phyloP scores from a whole-genome alignment of 73 alveolate species.

The Blepharisma stoltei region DNA sequence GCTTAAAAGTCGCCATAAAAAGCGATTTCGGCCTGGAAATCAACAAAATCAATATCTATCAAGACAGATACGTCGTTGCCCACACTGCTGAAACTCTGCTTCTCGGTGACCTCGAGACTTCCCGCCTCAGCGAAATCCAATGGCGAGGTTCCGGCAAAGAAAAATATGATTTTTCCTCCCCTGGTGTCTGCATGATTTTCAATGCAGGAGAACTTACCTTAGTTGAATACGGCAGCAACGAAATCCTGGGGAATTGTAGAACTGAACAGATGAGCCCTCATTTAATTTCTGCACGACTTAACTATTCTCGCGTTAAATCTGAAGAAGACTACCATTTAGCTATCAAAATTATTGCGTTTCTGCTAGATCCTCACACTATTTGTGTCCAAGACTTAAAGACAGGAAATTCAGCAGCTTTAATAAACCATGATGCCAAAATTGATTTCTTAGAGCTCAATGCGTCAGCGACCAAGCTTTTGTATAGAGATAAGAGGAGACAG shows the following conservation, averaged over 20 bases:
- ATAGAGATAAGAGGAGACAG: conserved; percentile 99
- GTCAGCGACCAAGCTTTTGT: conserved; percentile 91
- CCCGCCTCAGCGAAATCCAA: conserved; percentile 28
- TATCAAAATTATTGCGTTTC: conserved; percentile 95
- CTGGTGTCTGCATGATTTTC: conserved; percentile 98
- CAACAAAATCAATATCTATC: conserved; percentile 93
- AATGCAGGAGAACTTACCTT: conserved; percentile 98
- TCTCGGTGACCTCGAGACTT: conserved; percentile 95
- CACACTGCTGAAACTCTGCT: conserved; percentile 93
- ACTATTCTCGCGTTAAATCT: conserved; percentile 81
- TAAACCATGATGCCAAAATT: conserved; percentile 97
- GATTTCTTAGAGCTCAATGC: conserved; percentile 96
- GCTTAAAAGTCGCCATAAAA: conserved; percentile 55
- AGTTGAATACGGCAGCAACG: conserved; percentile 99
- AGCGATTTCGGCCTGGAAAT: conserved; percentile 93
- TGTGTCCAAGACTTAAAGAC: conserved; percentile 92
- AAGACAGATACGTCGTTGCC: conserved; percentile 96
- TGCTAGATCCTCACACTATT: conserved; percentile 98
- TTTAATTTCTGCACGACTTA: conserved; percentile 95
- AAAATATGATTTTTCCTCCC: conserved; percentile 96
- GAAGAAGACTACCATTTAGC: conserved; percentile 59
- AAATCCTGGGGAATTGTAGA: conserved; percentile 95
- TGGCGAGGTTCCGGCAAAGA: conserved; percentile 89
- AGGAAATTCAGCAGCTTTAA: conserved; percentile 90
- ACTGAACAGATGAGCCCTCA: conserved; percentile 99